A percentile compares a stretch with the other conserved stretches of the same genome.
Conservation (phyloP, 805 yeast species). For the Candida ortonii region DNA sequence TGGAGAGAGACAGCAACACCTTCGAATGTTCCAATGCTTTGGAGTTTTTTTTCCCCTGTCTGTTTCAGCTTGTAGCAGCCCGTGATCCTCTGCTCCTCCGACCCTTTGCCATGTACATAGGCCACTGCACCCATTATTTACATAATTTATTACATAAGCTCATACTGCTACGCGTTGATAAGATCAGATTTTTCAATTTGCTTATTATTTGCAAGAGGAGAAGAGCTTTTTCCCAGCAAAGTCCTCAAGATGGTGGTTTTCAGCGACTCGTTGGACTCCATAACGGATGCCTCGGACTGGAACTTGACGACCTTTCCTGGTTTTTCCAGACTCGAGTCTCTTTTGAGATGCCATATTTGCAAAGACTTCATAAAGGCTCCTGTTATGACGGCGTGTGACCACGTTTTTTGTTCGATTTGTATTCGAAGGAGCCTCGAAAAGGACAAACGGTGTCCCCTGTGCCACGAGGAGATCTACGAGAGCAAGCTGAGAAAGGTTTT, state of each 20-base stretch:
- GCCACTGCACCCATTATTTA: no score
- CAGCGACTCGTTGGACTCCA: slow-evolving; percentile 24
- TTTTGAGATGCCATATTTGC: slow-evolving; percentile 82
- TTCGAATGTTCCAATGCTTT: no score
- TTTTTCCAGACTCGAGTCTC: slow-evolving; percentile 60
- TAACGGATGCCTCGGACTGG: slow-evolving; percentile 78
- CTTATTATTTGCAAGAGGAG: background rate
- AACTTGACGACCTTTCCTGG: slow-evolving; percentile 48
- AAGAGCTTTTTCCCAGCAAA: no score
- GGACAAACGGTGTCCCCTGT: slow-evolving; percentile 70
- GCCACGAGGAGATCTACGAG: slow-evolving; percentile 67
- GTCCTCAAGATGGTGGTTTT: slow-evolving; percentile 19
- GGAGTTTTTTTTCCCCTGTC: no score
- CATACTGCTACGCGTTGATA: no score
- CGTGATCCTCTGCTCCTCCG: no score
- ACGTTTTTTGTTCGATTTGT: slow-evolving; percentile 86
- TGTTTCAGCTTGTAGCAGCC: no score
- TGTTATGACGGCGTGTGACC: slow-evolving; percentile 80
- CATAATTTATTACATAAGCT: no score
- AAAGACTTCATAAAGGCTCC: slow-evolving; percentile 81
- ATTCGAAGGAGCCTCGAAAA: slow-evolving; percentile 66
- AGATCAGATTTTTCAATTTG: no score
- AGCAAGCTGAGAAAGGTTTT: slow-evolving; percentile 65
- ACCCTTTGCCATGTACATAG: no score
- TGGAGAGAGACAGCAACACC: no score